These are phyloP conservation scores for Carallia brachiata DNA, from an alignment of 345 rosid genomes.

Conservation along the genomic window DNA sequence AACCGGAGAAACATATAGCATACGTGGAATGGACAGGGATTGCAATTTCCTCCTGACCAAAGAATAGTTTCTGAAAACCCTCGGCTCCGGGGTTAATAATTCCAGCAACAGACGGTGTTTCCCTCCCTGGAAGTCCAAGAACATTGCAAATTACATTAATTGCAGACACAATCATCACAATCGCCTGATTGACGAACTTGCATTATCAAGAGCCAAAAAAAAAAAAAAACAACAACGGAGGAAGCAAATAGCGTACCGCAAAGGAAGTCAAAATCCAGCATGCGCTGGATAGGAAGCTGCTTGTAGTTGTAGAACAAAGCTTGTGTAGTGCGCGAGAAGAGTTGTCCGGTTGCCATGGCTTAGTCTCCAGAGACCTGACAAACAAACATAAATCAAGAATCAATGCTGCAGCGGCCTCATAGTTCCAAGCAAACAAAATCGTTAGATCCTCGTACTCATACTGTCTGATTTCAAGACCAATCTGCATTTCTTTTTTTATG, in stretches of 20 bases:
- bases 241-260: conserved; percentile 51
- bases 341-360: conserved; percentile 93
- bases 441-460: background rate
- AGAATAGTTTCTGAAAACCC: conserved; percentile 96
- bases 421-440: too few species aligned
- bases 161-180: background rate
- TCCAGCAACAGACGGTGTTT: conserved; percentile 97
- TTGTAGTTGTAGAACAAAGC: conserved; percentile 92
- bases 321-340: conserved; percentile 81
- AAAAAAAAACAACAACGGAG: background rate
- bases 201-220: background rate
- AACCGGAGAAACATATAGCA: conserved; percentile 4
- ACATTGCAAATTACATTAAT: background rate
- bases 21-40: conserved; percentile 94
- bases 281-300: conserved; percentile 95
- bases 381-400: conserved; percentile 4
- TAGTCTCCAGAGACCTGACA: conserved; percentile 41
- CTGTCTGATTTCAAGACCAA: background rate
- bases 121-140: conserved; percentile 44
- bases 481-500: too few species aligned
- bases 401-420: background rate
- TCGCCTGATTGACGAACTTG: background rate
- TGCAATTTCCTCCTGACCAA: conserved; percentile 99
- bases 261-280: conserved; percentile 99
- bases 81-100: conserved; percentile 89